Base-by-base conservation (phyloP, 768 basidiomycete genomes). In the Hortiboletus flavorubellus region DNA sequence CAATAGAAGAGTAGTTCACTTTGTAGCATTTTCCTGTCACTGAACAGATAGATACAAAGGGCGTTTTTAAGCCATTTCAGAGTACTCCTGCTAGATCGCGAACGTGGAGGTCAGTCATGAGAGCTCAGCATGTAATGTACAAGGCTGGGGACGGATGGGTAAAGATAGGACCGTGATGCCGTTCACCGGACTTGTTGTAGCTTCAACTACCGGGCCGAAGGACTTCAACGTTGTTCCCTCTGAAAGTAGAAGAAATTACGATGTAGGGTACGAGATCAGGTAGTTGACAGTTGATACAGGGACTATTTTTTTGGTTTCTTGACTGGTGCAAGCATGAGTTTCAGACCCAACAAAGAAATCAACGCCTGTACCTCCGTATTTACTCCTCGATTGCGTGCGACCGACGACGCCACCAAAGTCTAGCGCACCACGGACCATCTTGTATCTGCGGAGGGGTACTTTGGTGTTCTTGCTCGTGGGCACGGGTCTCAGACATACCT, bases 401-500 rank as follows among this genome's bases (percentile, higher is more conserved):
- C 88, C 89, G 9, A 91, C 88, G 15, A 99, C 97, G 46, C 89
- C 93, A 51, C 86, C 86, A 55, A 96, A 86, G 76, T 99, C 96
- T 39, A 94, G 72, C 34, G 93, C 89, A 35, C 97, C 97, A 65
- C 97, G 84, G 8, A 98, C 88, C 53, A 98, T 73, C 72, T 98
- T 98, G 76, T 98, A 98, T 68, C 96, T 98, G 63, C 11, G 48
- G 18, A 29, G 7, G 37, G 29, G 59, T 46, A 39, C 35, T 41
- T 56, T 29, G 51, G 26, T 40, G 18, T 33, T 54, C 37, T 30
- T 46, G 14, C 30, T 49, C 41, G 14, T 4, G 41, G n/a, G 29
- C 37, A 52, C 11, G 40, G n/a, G 42, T 30, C 18, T n/a, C 12
- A 18, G 23, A 72, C 83, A 49, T 62, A 97, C 97, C 91, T 85